phyloP scores from a whole-genome alignment of 495 filamentous ascomycete genomes.

The Tuber calosporum region DNA sequence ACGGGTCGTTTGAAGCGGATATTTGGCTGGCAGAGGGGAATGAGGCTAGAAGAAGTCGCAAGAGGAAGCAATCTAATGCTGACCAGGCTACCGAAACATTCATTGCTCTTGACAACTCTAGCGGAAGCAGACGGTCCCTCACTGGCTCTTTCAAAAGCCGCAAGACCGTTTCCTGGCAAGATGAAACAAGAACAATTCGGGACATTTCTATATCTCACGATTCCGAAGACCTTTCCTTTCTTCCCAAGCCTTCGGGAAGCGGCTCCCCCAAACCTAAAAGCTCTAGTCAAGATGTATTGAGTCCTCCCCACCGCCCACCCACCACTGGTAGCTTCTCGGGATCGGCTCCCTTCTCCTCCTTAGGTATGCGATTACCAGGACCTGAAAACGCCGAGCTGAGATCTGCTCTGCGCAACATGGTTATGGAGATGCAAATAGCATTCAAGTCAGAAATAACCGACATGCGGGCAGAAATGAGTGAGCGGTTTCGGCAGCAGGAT shows the following conservation, averaged over 20 bases:
- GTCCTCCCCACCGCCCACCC: not conserved
- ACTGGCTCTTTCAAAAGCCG: conserved; percentile 38
- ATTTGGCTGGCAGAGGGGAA: conserved; percentile 37
- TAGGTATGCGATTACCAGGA: not conserved
- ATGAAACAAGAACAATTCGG: not conserved
- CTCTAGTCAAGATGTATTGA: not conserved
- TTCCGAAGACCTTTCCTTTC: not conserved
- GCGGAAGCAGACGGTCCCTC: conserved; percentile 21
- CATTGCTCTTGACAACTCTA: conserved; percentile 10
- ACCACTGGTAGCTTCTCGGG: not conserved
- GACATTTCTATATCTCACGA: not conserved
- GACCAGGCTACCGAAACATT: conserved; percentile 16
- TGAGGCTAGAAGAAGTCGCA: conserved; percentile 21
- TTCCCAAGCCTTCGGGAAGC: not conserved
- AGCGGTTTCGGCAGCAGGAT: conserved; percentile 29
- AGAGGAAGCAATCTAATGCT: conserved; percentile 22
- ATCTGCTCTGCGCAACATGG: conserved; percentile 20
- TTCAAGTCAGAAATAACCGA: conserved; percentile 29
- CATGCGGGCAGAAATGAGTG: conserved; percentile 34
- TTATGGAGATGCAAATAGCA: conserved; percentile 30
- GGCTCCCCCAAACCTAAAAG: not conserved
- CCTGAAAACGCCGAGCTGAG: conserved; percentile 12
- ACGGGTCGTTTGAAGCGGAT: conserved; percentile 31
- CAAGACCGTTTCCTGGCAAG: conserved; percentile 39
- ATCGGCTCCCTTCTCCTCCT: not conserved